Percentiles rank a stretch among this genome's conserved stretches.
Evolutionary conservation across 2,329 filamentous ascomycete genomes (phyloP).

Genomic region (Fusarium equiseti): DNA sequence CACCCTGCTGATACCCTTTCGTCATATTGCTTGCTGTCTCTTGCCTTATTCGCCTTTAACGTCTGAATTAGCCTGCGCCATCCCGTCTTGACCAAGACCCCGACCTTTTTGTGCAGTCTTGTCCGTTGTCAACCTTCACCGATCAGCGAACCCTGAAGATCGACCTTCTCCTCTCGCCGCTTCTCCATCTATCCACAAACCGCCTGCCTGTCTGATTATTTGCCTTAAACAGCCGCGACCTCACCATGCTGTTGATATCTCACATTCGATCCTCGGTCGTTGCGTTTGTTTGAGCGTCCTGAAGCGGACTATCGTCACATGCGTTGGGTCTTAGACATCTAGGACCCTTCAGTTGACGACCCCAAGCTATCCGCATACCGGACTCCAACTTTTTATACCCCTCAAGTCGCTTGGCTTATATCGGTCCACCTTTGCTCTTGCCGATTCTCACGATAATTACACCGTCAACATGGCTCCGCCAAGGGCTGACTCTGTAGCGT

Average conservation of each 20-base stretch:
- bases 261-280: constrained; percentile 26
- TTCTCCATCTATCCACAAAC: constrained; percentile 26
- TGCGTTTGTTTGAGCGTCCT: constrained; percentile 27
- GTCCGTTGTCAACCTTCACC: constrained; percentile 25
- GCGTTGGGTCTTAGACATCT: constrained; percentile 15
- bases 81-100: constrained; percentile 22
- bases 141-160: constrained; percentile 47
- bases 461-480: constrained; percentile 47
- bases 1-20: constrained; percentile 34
- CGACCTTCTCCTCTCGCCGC: constrained; percentile 30
- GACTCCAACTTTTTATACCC: constrained; percentile 1
- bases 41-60: constrained; percentile 15
- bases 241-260: constrained; percentile 41
- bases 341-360: constrained; percentile 9
- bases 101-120: constrained; percentile 11
- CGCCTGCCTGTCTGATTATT: constrained; percentile 7
- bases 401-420: background rate
- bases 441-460: background rate
- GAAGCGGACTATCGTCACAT: constrained; percentile 29
- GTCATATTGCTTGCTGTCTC: constrained; percentile 34
- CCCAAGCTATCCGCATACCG: background rate
- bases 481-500: constrained; percentile 47
- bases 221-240: constrained; percentile 19
- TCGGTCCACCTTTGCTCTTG: constrained; percentile 1
- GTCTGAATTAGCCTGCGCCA: constrained; percentile 15